These are phyloP conservation scores for Zostera marina DNA, from an alignment of 116 monocot species.

Conservation along the genomic window DNA sequence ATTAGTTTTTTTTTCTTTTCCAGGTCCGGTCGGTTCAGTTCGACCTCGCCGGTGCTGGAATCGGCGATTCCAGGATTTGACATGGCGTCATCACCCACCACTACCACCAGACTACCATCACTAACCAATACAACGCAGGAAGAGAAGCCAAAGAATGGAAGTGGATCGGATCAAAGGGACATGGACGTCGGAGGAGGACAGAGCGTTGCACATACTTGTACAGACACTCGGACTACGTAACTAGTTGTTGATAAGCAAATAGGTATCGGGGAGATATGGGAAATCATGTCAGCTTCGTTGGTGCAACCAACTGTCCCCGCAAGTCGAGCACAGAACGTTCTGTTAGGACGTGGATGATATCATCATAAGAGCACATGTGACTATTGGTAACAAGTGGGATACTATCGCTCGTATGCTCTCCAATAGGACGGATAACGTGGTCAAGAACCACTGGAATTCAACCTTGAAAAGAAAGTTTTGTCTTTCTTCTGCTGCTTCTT, in stretches of 20 bases:
- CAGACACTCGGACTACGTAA: constrained; percentile 42
- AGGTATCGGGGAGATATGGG: constrained; percentile 52
- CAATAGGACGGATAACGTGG: constrained; percentile 77
- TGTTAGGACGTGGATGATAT: constrained; percentile 42
- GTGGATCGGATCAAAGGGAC: constrained; percentile 59
- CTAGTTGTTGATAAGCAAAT: constrained; percentile 57
- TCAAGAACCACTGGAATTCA: constrained; percentile 95
- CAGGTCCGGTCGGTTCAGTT: no score
- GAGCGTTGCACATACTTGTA: constrained; percentile 30
- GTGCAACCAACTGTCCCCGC: constrained; percentile 71
- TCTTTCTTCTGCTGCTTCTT: neutral
- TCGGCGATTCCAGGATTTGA: no score
- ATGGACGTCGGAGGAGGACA: constrained; percentile 72
- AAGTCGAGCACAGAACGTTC: constrained; percentile 67
- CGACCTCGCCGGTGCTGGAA: no score
- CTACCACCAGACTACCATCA: no score
- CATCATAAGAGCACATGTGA: constrained; percentile 40
- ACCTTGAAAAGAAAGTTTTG: constrained; percentile 63
- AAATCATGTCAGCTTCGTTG: constrained; percentile 67
- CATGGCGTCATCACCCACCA: no score
- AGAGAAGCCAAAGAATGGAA: neutral
- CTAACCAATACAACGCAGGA: no score
- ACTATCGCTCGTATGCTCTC: constrained; percentile 69
- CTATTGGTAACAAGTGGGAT: constrained; percentile 83
- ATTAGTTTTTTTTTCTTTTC: no score